Evolutionary conservation across 2,329 filamentous ascomycete genomes (phyloP), one percentile per base, ranked within the genome.

Genomic region (Septoria petroselini): DNA sequence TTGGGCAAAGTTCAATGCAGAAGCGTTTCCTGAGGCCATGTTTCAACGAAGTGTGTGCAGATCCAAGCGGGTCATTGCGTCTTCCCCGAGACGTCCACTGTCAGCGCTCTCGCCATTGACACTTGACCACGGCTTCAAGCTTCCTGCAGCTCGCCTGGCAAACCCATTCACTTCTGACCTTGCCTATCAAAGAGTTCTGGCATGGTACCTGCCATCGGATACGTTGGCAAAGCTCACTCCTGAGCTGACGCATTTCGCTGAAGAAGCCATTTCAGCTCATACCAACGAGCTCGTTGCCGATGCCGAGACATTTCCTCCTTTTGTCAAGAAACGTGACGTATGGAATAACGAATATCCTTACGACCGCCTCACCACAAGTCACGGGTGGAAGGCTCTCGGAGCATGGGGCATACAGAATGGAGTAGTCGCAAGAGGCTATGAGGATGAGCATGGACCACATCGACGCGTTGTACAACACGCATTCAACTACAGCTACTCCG

Each of bases 341-440:
- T 80, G 75, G 68, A 66, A 25, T 27, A 31, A 25, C 12, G 4
- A 18, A 21, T 40, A 34, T 27, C 15, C 21, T 40, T 12, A 33
- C 18, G 78, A 79, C 39, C 76, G 81, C 27, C 70, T 88, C 1
- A 73, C 85, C 29, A 84, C 83, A 0, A 76, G 78, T 1, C 77
- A 84, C 55, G 85, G 85, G 19, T 89, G 85, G 85, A 73, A 76
- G 33, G 71, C 74, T 30, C 70, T 86, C 2, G 81, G 84, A 57
- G 71, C 75, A 2, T 79, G 83, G 58, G 81, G 82, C 0, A 75
- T 79, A 11, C 65, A 71, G 30, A 77, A 79, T 54, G 83, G 83
- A 0, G 68, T 84, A 4, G 74, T 84, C 7, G 79, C 80, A 0
- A 73, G 77, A 35, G 82, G 79, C n/a, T 85, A 85, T 55, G 79